Conservation (phyloP, 441 rosid genomes). For the Populus hybrid region DNA sequence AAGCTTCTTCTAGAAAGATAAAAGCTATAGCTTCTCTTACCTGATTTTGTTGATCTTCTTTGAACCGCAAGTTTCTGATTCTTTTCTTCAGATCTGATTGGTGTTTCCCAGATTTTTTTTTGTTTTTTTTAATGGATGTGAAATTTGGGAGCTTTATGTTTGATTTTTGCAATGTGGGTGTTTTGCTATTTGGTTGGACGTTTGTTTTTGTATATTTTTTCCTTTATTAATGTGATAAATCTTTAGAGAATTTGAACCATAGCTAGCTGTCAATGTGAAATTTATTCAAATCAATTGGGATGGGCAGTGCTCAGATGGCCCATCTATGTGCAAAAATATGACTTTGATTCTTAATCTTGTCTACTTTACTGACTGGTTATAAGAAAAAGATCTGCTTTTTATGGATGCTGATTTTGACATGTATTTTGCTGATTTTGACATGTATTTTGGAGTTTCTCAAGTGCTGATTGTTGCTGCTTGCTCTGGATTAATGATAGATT, state of each 20-base stretch:
- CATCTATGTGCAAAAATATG: neutral
- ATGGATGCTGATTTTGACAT: neutral
- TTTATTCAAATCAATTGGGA: neutral
- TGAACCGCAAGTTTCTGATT: neutral
- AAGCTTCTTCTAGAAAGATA: neutral
- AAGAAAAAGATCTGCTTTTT: neutral
- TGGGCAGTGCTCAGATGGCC: neutral
- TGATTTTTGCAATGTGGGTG: neutral
- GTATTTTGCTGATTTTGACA: neutral
- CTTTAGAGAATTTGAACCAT: neutral
- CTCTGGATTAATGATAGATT: neutral
- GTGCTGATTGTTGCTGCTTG: neutral
- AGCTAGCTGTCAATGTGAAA: neutral
- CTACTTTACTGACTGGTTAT: neutral
- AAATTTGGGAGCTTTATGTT: neutral
- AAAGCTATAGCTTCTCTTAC: neutral
- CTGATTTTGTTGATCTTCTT: neutral
- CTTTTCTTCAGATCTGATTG: neutral
- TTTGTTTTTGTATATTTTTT: neutral
- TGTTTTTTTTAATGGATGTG: neutral
- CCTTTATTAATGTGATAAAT: too few relatives aligned
- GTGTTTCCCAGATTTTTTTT: neutral
- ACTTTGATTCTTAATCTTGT: neutral
- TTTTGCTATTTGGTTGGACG: neutral
- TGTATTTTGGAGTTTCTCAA: neutral